Base-by-base conservation (phyloP, 2,329 filamentous ascomycete species). In the Stagonosporopsis cucurbitacearum region DNA sequence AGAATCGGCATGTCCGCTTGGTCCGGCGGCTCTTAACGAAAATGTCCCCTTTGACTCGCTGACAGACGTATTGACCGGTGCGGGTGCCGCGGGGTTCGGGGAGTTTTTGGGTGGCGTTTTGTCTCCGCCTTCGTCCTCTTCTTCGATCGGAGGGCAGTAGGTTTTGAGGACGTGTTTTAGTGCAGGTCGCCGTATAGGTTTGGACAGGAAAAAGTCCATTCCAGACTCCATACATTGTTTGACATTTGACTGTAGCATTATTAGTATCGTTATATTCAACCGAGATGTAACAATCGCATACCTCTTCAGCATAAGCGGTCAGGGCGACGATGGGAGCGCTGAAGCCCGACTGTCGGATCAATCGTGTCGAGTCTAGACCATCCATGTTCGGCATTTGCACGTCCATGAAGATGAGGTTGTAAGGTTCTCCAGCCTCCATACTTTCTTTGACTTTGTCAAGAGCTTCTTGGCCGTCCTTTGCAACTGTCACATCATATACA, bases 361-460 rank as follows among this genome's bases (percentile, higher is more conserved):
- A 80, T 9, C 88, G 85, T 0, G 93, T 96, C 42, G 89, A 93
- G 72, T 96, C 89, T 22, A 97, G 79, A 1, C 93, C 93, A 69
- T 96, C 92, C 13, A 97, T 83, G 60, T 95, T 96, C 3, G 93
- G 93, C 93, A 97, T 97, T 66, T 86, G 91, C 7, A 96, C 89
- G 67, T 97, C 93, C 93, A 96, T 97, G 70, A 96, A 95, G 60
- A 97, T 94, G 23, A 97, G 81, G 64, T 96, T 91, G 71, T 94
- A 96, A 2, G 84, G 84, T 50, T 84, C 81, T 48, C 88, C 84
- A 25, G 83, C 84, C 45, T 88, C 86, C 89, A 96, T 95, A 60
- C 87, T 89, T 15, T 86, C 86, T 71, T 92, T 93, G 62, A 96
- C 92, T 25, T 89, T 81, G 59, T 96, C 92, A 56, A 92, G 91